Base-by-base conservation (phyloP, 2,329 filamentous ascomycete genomes). In the Ophiostoma sp. region DNA sequence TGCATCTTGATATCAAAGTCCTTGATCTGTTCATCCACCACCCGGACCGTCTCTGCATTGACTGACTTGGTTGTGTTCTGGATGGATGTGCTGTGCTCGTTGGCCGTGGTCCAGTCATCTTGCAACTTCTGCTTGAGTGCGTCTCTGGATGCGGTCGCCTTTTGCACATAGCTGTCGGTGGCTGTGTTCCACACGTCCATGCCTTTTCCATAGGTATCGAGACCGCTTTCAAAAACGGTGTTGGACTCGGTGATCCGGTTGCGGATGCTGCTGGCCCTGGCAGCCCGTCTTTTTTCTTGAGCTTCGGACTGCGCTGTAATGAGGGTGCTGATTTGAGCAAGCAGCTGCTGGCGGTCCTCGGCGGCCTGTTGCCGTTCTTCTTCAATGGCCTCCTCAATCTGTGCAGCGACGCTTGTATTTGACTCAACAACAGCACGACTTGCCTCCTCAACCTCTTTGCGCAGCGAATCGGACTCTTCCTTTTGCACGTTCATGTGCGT, bases 1-100 rank as follows among this genome's bases (percentile, higher is more conserved):
- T 89, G 87, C 86, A 99, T 94, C 79, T 98, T 93, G n/a, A 84
- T 86, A 72, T 91, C 90, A 77, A 99, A 90, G 74, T 96, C 92
- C 70, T 87, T 85, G 81, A 96, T 91, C 80, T 99, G 95, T 71
- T 91, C 89, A 76, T 94, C 91, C 15, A 98, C 94, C 71, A 96
- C 94, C 7, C 90, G 89, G 39, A 97, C 88, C 0, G 94, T 97
- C 79, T 96, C 91, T 44, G 91, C 90, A 74, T 99, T 94, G 1
- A 98, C 93, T 2, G 92, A 92, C 75, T 91, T 90, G 0, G 94
- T 94, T 0, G 91, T 91, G 8, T 86, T 85, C 75, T 94, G 92
- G 75, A 99, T 94, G 6, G 90, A 89, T n/a, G 85, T 88, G 75
- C 93, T 96, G 76, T 92, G 90, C 71, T 90, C 85, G 75, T 92